Evolutionary conservation across 306 rosid genomes (phyloP), one percentile per base, ranked within the genome.

Genomic region (Glycine soja): DNA sequence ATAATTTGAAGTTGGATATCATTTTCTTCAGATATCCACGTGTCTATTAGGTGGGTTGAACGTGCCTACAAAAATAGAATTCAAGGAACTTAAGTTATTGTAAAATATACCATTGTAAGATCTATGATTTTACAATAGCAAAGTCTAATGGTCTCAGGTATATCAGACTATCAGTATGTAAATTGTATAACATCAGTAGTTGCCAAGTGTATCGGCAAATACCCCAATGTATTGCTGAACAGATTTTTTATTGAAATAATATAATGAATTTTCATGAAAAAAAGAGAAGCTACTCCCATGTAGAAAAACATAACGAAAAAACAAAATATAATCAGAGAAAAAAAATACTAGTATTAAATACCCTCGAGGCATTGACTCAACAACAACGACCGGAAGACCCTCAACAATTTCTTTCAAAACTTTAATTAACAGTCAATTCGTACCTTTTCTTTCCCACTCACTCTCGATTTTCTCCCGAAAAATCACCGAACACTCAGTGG

Each of bases 401-500:
- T 38, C 43, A 8, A 59, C 81, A 36, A 66, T 53, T 42, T n/a
- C 68, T 68, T 67, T 78, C 54, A 56, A 67, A 66, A 65, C 1
- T 52, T 77, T 32, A 77, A 18, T 42, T 64, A 64, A 78, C 32
- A 66, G 82, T 78, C 82, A 78, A 78, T 78, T 77, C 74, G 59
- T 8, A 57, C 42, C 24, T 64, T 65, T 14, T 42, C 67, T 18
- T 54, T 68, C 34, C 69, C 69, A 54, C 40, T 24, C 30, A n/a
- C 51, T 56, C 69, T 24, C 56, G 34, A 78, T 67, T 67, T 45
- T 18, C 38, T 15, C 68, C 36, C 67, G 53, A 73, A 11, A 45
- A 45, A 7, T 64, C 63, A 16, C 36, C 75, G 47, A 79, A 79
- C n/a, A 15, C 10, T 18, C 7, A 88, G 89, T 87, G 93, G 85